Evolutionary conservation across 148 eudicot genomes (phyloP), one percentile per base, ranked within the genome.

Genomic region (Fagopyrum tataricum): DNA sequence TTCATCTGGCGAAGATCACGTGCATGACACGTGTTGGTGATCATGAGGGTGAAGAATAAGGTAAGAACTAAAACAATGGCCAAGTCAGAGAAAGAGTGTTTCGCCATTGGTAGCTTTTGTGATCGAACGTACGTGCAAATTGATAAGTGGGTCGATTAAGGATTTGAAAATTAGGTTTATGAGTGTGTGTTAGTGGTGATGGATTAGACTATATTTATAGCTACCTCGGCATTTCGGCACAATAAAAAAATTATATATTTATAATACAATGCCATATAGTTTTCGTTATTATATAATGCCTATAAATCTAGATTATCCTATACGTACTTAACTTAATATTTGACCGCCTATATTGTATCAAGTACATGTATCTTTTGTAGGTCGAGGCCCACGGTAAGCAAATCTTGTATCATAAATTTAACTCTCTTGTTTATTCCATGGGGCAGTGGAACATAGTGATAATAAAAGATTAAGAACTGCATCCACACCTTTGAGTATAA

Each of bases 71-170:
- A 14, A 0, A 62, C 4, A 31, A 62, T 62, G 68, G 68, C 18
- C 43, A 62, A 39, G 43, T 64, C 2, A 39, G 18, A 37, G 69
- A 37, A 2, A n/a, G 68, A 64, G 69, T 64, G 69, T 64, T 64
- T 64, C 10, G 69, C 69, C 69, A 64, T 64, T 64, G 69, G 69
- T 64, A 37, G 69, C 44, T 62, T 62, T 56, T 23, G 37, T 31
- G 2, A 20, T 51, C 4, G 18, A 14, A 26, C 5, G 6, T 15
- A 52, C 62, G 31, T 55, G 26, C 62, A 55, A 26, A 55, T 55
- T 26, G 26, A 5, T 55, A 1, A 55, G 20, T 31, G n/a, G 17
- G 20, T 31, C 7, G 17, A 21, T 20, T 0, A 23, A 59, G 66
- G 66, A 6, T 10, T 59, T 23, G 41, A 10, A 11, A 11, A n/a